A percentile compares a stretch with the other conserved stretches of the same genome.
Conservation (phyloP, 495 filamentous ascomycete genomes). For the Aspergillus ellipticus region DNA sequence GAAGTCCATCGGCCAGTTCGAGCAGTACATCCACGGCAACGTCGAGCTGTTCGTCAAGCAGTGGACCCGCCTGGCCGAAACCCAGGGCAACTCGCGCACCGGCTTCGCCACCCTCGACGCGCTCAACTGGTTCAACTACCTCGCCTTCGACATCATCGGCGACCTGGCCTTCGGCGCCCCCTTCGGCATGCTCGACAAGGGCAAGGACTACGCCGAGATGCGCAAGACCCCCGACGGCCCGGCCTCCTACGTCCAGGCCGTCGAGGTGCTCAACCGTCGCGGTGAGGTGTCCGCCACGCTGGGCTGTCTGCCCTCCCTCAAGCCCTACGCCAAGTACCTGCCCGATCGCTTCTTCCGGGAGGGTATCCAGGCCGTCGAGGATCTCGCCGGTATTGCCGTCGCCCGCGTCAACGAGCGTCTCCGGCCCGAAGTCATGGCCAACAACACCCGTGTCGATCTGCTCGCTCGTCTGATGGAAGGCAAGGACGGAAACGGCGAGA, state of each 20-base stretch:
- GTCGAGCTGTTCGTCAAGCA: slow-evolving; percentile 69
- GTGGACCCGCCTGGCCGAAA: slow-evolving; percentile 57
- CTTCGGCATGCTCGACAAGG: slow-evolving; percentile 53
- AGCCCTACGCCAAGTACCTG: slow-evolving; percentile 49
- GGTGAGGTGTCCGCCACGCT: slow-evolving; percentile 52
- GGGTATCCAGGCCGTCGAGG: slow-evolving; percentile 46
- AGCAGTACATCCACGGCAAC: slow-evolving; percentile 83
- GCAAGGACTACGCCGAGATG: slow-evolving; percentile 58
- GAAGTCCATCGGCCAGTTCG: slow-evolving; percentile 80
- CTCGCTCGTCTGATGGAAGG: slow-evolving; percentile 84
- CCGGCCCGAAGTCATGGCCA: slow-evolving; percentile 54
- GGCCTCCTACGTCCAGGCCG: slow-evolving; percentile 46
- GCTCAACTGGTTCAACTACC: slow-evolving; percentile 90
- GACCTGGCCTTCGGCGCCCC: slow-evolving; percentile 52
- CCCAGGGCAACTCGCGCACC: slow-evolving; percentile 41
- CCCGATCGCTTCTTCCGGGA: slow-evolving; percentile 52
- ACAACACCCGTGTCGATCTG: slow-evolving; percentile 67
- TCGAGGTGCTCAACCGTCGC: slow-evolving; percentile 54
- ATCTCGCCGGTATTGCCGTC: slow-evolving; percentile 63
- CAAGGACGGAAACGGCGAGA: slow-evolving; percentile 72
- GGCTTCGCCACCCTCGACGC: slow-evolving; percentile 66
- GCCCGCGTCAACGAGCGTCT: slow-evolving; percentile 74
- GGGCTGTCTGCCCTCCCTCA: slow-evolving; percentile 44
- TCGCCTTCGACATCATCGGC: slow-evolving; percentile 91
- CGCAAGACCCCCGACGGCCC: slow-evolving; percentile 42